Percentiles rank a stretch among this genome's conserved stretches.
These are phyloP conservation scores for Heritiera fomes DNA, from an alignment of 345 rosid genomes.

Conservation along the genomic window DNA sequence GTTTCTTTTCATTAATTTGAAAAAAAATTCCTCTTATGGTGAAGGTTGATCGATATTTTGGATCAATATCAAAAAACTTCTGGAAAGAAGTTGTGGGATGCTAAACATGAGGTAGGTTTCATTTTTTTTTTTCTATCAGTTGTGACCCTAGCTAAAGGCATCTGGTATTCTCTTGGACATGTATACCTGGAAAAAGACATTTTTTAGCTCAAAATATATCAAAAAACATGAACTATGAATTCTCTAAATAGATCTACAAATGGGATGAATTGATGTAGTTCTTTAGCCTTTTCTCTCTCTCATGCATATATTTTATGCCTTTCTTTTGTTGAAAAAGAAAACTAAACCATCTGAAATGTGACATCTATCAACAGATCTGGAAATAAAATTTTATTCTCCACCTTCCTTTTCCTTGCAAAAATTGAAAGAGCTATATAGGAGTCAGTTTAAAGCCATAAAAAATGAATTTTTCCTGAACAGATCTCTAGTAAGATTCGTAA, in stretches of 20 bases:
- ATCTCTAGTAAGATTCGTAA: conserved; percentile 15
- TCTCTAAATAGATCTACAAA: conserved; percentile 66
- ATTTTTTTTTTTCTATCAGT: no score
- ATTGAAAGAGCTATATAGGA: conserved; percentile 17
- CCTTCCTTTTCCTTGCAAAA: conserved; percentile 16
- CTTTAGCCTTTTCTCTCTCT: background rate
- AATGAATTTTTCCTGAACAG: background rate
- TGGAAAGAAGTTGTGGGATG: conserved; percentile 90
- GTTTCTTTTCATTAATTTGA: background rate
- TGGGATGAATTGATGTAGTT: conserved; percentile 24
- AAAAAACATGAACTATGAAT: conserved; percentile 37
- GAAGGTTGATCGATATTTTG: conserved; percentile 70
- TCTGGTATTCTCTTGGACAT: no score
- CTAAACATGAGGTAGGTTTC: conserved; percentile 83
- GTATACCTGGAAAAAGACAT: no score
- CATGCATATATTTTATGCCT: conserved; percentile 24
- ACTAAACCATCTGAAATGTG: background rate
- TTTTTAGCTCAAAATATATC: no score
- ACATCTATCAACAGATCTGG: background rate
- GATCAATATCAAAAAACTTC: conserved; percentile 75
- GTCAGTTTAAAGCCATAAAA: background rate
- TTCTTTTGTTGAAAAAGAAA: background rate
- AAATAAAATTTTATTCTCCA: background rate
- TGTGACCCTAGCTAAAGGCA: no score
- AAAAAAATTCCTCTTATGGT: background rate